These are phyloP conservation scores for Penicillium maclennaniae DNA, from an alignment of 495 filamentous ascomycete genomes.

Conservation along the genomic window DNA sequence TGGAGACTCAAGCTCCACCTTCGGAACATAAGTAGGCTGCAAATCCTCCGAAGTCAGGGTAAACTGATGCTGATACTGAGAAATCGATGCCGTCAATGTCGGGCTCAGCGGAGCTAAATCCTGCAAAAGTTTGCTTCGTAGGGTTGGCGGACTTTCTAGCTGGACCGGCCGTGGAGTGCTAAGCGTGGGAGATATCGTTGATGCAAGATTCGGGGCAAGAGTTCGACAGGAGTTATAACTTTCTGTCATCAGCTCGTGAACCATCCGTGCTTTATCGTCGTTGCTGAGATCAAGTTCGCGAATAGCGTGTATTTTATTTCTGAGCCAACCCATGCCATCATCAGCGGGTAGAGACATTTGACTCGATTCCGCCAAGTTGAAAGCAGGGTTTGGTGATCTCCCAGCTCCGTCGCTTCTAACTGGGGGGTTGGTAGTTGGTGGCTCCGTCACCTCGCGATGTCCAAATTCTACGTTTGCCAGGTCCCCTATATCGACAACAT, in stretches of 20 bases:
- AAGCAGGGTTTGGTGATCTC: conserved; percentile 1
- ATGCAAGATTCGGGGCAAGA: conserved; percentile 26
- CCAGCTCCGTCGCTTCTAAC: background rate
- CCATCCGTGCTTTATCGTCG: conserved; percentile 72
- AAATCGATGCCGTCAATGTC: conserved; percentile 25
- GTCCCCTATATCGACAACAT: background rate
- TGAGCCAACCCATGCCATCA: conserved; percentile 80
- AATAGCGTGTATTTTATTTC: conserved; percentile 75
- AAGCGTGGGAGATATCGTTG: conserved; percentile 28
- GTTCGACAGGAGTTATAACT: conserved; percentile 57
- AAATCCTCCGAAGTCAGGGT: conserved; percentile 70
- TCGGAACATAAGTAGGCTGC: conserved; percentile 63
- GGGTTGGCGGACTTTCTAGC: conserved; percentile 33
- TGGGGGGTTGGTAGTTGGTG: background rate
- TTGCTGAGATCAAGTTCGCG: conserved; percentile 58
- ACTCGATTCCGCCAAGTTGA: conserved; percentile 18
- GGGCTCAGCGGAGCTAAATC: conserved; percentile 30
- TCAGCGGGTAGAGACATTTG: conserved; percentile 70
- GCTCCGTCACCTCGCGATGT: background rate
- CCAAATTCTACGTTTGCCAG: background rate
- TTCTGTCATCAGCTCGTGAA: conserved; percentile 81
- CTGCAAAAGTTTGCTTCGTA: conserved; percentile 21
- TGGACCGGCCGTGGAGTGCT: conserved; percentile 35
- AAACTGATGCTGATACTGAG: conserved; percentile 51
- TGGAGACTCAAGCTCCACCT: conserved; percentile 37